Base-by-base conservation (phyloP, 2,329 filamentous ascomycete species). In the Phoma herbarum region DNA sequence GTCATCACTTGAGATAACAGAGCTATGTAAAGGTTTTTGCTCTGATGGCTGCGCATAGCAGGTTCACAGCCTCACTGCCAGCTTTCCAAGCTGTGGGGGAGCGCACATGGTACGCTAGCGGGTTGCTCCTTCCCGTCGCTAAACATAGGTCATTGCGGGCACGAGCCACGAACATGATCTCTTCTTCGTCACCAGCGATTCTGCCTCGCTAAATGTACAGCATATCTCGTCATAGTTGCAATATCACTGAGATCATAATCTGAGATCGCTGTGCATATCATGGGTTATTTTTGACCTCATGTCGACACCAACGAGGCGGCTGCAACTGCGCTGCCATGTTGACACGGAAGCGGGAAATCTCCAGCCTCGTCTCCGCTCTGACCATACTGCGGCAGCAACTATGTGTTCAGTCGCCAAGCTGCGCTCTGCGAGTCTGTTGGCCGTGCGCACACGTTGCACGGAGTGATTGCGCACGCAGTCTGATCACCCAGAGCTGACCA, bases 121-220 rank as follows among this genome's bases (percentile, higher is more conserved):
- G 49, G 49, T 37, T 58, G 41, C 43, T 60, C 52, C 52, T 49
- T 59, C 52, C 57, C 52, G 57, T 26, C 49, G 23, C 57, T 60
- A 60, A 60, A 59, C 56, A 56, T 60, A 56, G 57, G 31, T 44
- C 28, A 48, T 53, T 42, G 28, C 28, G 50, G 10, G 45, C 42
- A 20, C 18, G 2, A 16, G 23, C 16, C 42, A 26, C 26, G 22
- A 22, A 33, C 28, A 43, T 59, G 47, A 52, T 60, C 48, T 56
- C 28, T 44, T 29, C 37, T 12, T 22, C 46, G 22, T 26, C 46
- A 35, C 28, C 25, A 41, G 39, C 33, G 18, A 60, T 11, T 56
- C 52, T 56, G 52, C 57, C 57, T 60, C 50, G 57, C 57, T 50
- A 45, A 28, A 48, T 44, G 31, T 31, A 46, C 39, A 41, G 26